Base-by-base conservation (phyloP, 495 filamentous ascomycete genomes). In the Cercophora sp. region DNA sequence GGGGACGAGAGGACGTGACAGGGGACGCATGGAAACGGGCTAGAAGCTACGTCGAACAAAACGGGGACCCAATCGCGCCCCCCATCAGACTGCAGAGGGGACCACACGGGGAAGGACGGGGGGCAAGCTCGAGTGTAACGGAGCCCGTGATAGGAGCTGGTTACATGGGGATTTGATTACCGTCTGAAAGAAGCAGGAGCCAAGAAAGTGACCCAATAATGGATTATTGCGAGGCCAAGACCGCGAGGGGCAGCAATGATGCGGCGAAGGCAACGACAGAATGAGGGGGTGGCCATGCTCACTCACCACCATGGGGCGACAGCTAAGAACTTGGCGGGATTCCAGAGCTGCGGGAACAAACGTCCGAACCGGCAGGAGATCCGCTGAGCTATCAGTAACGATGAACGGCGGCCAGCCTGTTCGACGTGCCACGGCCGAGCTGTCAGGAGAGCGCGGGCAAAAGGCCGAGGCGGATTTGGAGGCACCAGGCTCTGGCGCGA, bases 171-270 rank as follows among this genome's bases (percentile, higher is more conserved):
- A n/a, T 40, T 47, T 56, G 43, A 46, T 25, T 35, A 48, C 20
- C 47, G 23, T 55, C 55, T 57, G n/a, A 39, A 59, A 51, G 52
- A 37, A 55, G 57, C 49, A 59, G 57, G 57, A 59, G 57, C 57
- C 51, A 59, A 59, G 51, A 8, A 40, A 31, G 16, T 25, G 39
- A 15, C 19, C 31, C 48, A 55, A 59, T 51, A 43, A 46, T 22
- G 24, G 23, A 16, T 36, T 43, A 48, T 32, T 25, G 23, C 19
- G 42, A 31, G n/a, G 44, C 15, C 2, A 22, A 13, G 32, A 27
- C 18, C 16, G 23, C 8, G 44, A 27, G 24, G 45, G 26, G 26
- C 31, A 22, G 20, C 42, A 9, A 29, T 8, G 20, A 18, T 8
- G 35, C 15, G 6, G 15, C 5, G 35, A 5, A 39, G 8, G 18